Evolutionary conservation across 2,329 filamentous ascomycete genomes (phyloP).

Genomic region (Pseudogymnoascus verrucosus): DNA sequence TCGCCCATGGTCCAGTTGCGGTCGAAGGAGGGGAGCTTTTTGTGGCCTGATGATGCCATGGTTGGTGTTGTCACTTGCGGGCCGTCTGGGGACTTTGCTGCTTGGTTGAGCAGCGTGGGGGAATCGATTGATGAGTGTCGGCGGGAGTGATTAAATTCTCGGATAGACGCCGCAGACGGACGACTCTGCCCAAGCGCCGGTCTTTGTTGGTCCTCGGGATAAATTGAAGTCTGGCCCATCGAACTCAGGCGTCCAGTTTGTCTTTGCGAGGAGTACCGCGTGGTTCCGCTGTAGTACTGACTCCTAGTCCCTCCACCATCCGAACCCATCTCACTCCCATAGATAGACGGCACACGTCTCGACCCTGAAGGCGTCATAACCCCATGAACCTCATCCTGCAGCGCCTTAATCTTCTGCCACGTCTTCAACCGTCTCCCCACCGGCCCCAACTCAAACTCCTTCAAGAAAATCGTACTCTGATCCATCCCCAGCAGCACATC

Average conservation of each 20-base stretch:
- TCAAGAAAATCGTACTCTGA: slow-evolving; percentile 89
- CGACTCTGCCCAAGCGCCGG: slow-evolving; percentile 41
- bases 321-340: slow-evolving; percentile 51
- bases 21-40: slow-evolving; percentile 63
- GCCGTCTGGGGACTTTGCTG: slow-evolving; percentile 21
- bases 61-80: background rate
- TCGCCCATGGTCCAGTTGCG: slow-evolving; percentile 58
- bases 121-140: slow-evolving; percentile 84
- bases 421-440: slow-evolving; percentile 85
- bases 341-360: slow-evolving; percentile 47
- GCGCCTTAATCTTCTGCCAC: slow-evolving; percentile 89
- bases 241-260: background rate
- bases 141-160: slow-evolving; percentile 74
- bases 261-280: background rate
- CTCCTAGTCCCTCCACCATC: slow-evolving; percentile 42
- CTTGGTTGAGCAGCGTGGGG: slow-evolving; percentile 30
- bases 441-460: slow-evolving; percentile 87
- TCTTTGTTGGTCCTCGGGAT: background rate
- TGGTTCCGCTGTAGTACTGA: slow-evolving; percentile 32
- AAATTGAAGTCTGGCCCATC: background rate
- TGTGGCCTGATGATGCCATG: slow-evolving; percentile 37
- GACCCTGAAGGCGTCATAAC: slow-evolving; percentile 30
- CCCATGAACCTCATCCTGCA: slow-evolving; percentile 78
- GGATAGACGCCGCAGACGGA: slow-evolving; percentile 74
- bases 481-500: slow-evolving; percentile 93